Conservation (phyloP, 2,329 filamentous ascomycete species). For the Pseudopithomyces maydicus region DNA sequence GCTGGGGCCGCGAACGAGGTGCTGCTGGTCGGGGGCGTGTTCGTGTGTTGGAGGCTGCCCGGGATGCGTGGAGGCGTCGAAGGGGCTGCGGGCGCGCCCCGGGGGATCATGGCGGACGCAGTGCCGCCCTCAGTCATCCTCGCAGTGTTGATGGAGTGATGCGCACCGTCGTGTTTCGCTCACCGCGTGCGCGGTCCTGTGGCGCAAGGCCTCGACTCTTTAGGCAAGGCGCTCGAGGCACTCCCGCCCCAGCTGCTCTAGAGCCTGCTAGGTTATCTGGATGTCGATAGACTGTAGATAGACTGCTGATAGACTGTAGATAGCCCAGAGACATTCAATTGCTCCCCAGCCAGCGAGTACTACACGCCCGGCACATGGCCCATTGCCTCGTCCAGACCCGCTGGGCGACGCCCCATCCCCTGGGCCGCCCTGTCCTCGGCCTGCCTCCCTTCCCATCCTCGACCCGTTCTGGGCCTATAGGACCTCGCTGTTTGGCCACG, state of each 20-base stretch:
- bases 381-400: neutral
- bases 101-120: slow-evolving; percentile 23
- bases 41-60: no score
- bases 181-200: slow-evolving; percentile 16
- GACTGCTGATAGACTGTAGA: neutral
- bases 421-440: neutral
- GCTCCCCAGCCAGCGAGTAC: neutral
- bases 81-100: slow-evolving; percentile 20
- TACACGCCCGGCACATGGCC: neutral
- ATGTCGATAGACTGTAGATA: neutral
- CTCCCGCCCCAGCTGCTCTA: neutral
- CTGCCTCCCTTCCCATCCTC: neutral
- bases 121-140: slow-evolving; percentile 21
- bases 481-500: neutral
- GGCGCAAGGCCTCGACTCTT: neutral
- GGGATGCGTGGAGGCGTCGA: neutral
- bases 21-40: no score
- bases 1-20: no score
- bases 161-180: slow-evolving; percentile 31
- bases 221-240: neutral
- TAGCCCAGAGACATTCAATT: neutral
- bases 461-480: neutral
- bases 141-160: slow-evolving; percentile 38
- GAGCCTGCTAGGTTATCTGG: neutral
- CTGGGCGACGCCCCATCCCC: neutral